These are phyloP conservation scores for Astrephomene gubernaculifera DNA, from an alignment of 139 green algal species.

Conservation along the genomic window DNA sequence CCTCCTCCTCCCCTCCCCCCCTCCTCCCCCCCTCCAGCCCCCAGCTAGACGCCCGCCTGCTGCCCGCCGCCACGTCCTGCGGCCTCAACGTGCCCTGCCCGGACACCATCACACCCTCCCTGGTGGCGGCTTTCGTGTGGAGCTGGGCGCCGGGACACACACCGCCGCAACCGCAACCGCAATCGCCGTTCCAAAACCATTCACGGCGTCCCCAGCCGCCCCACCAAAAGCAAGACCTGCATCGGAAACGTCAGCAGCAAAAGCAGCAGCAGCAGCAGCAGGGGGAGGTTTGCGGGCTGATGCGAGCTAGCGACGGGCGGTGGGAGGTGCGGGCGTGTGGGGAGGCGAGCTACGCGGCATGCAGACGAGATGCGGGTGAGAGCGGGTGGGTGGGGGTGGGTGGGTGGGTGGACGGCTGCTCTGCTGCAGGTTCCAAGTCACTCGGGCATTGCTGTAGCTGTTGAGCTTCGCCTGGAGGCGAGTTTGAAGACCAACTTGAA, in stretches of 20 bases:
- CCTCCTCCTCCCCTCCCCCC: too few species aligned
- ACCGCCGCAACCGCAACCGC: neutral
- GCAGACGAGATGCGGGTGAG: conserved; percentile 7
- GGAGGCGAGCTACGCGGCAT: neutral
- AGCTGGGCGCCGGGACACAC: conserved; percentile 72
- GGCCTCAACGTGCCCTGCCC: conserved; percentile 75
- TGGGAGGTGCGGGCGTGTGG: conserved; percentile 9
- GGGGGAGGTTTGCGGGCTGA: neutral
- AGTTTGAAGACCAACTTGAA: too few species aligned
- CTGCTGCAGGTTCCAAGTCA: too few species aligned
- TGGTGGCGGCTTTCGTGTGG: conserved; percentile 69
- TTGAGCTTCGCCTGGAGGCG: too few species aligned
- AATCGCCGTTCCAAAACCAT: neutral
- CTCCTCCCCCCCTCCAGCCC: neutral
- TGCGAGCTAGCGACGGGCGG: conserved; percentile 15
- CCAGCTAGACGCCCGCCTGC: conserved; percentile 1
- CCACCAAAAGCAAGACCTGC: too few species aligned
- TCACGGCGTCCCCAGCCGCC: too few species aligned
- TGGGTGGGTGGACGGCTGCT: neutral
- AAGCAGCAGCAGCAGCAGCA: neutral
- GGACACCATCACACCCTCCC: conserved; percentile 70
- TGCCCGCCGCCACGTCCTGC: conserved; percentile 61
- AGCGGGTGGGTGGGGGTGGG: neutral
- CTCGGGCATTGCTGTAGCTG: too few species aligned
- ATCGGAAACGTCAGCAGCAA: neutral